Evolutionary conservation across 2,329 filamentous ascomycete genomes (phyloP).

Genomic region (Penicillium sclerotiorum): DNA sequence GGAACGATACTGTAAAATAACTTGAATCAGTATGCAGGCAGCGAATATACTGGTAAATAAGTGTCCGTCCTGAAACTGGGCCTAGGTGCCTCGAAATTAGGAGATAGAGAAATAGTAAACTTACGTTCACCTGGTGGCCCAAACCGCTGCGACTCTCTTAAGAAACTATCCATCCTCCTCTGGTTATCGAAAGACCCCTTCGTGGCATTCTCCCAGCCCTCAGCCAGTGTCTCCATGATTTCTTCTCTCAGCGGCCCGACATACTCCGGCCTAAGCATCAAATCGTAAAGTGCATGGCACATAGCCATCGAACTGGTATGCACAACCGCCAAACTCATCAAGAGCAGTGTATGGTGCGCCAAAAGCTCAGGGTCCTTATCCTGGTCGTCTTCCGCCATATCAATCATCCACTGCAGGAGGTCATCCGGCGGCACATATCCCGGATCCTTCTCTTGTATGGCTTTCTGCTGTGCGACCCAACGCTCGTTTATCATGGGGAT

Average conservation of each 20-base stretch:
- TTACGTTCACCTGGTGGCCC: constrained; percentile 32
- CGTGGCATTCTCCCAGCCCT: constrained; percentile 30
- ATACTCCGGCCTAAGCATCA: constrained; percentile 55
- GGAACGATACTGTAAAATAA: constrained; percentile 26
- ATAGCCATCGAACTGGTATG: constrained; percentile 34
- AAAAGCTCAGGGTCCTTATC: constrained; percentile 25
- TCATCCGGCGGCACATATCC: constrained; percentile 31
- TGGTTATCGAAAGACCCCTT: constrained; percentile 22
- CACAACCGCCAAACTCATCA: constrained; percentile 31
- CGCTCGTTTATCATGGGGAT: constrained; percentile 36
- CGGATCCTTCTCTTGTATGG: constrained; percentile 7
- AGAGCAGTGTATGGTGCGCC: constrained; percentile 28
- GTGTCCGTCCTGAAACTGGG: too few species aligned
- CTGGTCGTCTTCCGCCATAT: constrained; percentile 25
- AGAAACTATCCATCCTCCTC: constrained; percentile 31
- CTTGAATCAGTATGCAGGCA: too few species aligned
- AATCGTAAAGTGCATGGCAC: constrained; percentile 53
- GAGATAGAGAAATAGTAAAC: neutral
- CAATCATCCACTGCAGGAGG: constrained; percentile 39
- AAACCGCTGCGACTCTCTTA: constrained; percentile 34
- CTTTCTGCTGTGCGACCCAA: constrained; percentile 20
- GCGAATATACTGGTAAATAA: too few species aligned
- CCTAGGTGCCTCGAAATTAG: too few species aligned
- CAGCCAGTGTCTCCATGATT: constrained; percentile 33
- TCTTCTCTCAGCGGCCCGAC: constrained; percentile 56